These are phyloP conservation scores for Adansonia grandidieri DNA, from an alignment of 441 rosid genomes.

Conservation along the genomic window DNA sequence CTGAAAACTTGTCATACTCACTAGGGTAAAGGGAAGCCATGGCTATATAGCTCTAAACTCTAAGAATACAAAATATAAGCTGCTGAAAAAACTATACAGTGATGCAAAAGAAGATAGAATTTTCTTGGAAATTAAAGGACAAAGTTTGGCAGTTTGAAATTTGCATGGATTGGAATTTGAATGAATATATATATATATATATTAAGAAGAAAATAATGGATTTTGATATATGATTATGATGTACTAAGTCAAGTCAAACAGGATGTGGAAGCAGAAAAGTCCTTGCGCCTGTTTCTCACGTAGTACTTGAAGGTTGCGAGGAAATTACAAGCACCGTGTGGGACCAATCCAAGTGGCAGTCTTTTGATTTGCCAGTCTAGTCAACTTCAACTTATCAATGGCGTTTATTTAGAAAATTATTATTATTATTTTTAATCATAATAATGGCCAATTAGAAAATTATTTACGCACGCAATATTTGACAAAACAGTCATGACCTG, in stretches of 20 bases:
- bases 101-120: neutral
- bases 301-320: neutral
- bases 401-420: neutral
- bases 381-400: neutral
- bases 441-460: neutral
- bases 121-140: neutral
- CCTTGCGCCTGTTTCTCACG: neutral
- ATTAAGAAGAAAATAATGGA: neutral
- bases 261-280: neutral
- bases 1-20: constrained; percentile 8
- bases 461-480: too few species aligned
- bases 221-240: too few species aligned
- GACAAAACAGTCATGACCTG: too few species aligned
- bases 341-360: neutral
- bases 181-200: neutral
- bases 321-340: constrained; percentile 2
- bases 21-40: constrained; percentile 20
- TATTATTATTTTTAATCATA: neutral
- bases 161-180: neutral
- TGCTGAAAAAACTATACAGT: neutral
- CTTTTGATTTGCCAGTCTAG: neutral
- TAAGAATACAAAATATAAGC: neutral
- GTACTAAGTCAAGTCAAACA: neutral
- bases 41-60: neutral
- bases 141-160: neutral